Evolutionary conservation across 139 green algal species (phyloP), one percentile per base, ranked within the genome.

Genomic region (Picochlorum sp.): DNA sequence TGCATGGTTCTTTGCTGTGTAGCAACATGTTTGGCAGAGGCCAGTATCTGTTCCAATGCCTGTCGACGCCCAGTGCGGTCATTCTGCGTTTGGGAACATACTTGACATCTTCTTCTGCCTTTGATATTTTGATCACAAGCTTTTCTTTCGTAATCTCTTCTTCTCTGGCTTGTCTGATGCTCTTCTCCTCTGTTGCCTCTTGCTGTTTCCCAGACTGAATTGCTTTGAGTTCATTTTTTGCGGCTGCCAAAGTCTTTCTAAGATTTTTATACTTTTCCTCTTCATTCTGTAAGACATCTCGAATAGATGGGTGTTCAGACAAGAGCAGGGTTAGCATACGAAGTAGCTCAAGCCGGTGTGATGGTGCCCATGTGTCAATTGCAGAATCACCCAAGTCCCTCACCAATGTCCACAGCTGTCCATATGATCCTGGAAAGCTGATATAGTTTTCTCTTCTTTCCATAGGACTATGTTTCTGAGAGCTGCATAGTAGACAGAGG

Each of bases 21-120:
- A 41, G 34, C 4, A 41, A 14, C 8, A 41, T 41, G 34, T 41
- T 41, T 11, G 64, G 70, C 45, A 88, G 49, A 54, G 77, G 44
- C 80, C 80, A 87, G 44, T 84, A 89, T 13, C 76, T 82, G 62
- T 80, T 85, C 45, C 72, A 79, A 49, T 79, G 74, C 0, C 83
- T 68, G 46, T 90, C 84, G 30, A 77, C 69, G 0, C 84, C 84
- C 16, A 89, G 52, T 23, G 73, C 45, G 9, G 69, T 64, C 30
- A 77, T 58, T 23, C 71, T 46, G n/a, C 16, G 16, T 51, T 16
- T 56, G 10, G 45, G 28, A 28, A 77, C 50, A 49, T 69, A 34
- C 14, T 28, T 21, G 6, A 77, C 46, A 28, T 70, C 28, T 15
- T 66, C 41, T 62, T 85, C 79, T 59, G 84, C 72, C 44, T 69